Base-by-base conservation (phyloP, 2,329 filamentous ascomycete species). In the Sporothrix dimorphospora region DNA sequence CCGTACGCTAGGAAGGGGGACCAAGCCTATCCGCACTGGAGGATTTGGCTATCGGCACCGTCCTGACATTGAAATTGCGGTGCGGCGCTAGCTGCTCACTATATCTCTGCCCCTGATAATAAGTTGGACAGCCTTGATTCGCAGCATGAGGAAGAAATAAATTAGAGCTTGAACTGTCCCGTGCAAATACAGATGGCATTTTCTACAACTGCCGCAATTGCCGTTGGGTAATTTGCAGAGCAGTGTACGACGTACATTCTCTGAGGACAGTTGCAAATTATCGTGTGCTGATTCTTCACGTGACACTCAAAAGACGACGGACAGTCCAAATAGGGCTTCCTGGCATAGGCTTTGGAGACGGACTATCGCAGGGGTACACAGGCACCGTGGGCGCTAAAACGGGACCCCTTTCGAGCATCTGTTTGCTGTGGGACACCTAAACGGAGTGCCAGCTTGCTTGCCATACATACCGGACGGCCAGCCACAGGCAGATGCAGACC, bases 341-440 rank as follows among this genome's bases (percentile, higher is more conserved):
- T 38, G 30, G 30, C 9, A 16, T n/a, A 40, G 7, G 8, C 7
- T n/a, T 38, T 6, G 16, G 21, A 59, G 40, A 12, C 16, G 19
- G 8, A 59, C 55, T 38, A 19, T 40, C 14, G 40, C 59, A 65
- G 59, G 59, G 38, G 59, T 65, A 65, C 27, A 45, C 59, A 47
- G 4, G 45, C 45, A 16, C 14, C n/a, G n/a, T 14, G n/a, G n/a
- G 27, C 59, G 59, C 59, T 65, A 65, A 45, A 65, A 45, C 38
- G 59, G 27, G 59, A 4, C 21, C 16, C 59, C 24, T 42, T 1
- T 40, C 12, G 57, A n/a, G 34, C 34, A 14, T 11, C 7, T 40
- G 34, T 30, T 8, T 61, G 57, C 34, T 61, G 30, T 40, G 19
- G 57, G n/a, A 21, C 19, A n/a, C 55, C 19, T 21, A 12, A 4